Conservation (phyloP, 768 basidiomycete genomes). For the Termitomyces sp. region DNA sequence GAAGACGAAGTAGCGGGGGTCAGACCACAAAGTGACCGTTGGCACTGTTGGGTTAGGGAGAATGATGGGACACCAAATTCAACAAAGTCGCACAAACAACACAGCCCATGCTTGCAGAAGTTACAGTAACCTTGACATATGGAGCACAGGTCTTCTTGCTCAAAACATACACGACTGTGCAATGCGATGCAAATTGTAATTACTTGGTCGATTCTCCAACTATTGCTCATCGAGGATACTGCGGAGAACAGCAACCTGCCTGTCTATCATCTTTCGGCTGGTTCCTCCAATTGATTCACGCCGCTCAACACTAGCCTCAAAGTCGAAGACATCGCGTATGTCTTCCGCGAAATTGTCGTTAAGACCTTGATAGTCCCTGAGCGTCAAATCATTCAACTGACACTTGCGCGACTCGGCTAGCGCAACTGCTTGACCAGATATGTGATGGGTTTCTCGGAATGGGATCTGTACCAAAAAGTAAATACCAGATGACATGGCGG, state of each 20-base stretch:
- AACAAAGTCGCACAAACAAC: conserved; percentile 16
- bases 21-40: conserved; percentile 14
- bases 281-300: conserved; percentile 91
- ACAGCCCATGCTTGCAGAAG: neutral
- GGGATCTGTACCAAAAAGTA: conserved; percentile 61
- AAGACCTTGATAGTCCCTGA: conserved; percentile 75
- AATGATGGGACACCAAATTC: conserved; percentile 6
- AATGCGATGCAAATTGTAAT: neutral
- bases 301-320: conserved; percentile 92
- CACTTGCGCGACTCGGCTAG: conserved; percentile 81
- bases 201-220: neutral
- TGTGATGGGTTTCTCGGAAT: conserved; percentile 97
- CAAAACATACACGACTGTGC: neutral
- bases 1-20: conserved; percentile 12
- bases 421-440: conserved; percentile 95
- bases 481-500: neutral
- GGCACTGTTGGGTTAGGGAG: conserved; percentile 10
- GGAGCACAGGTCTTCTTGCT: neutral
- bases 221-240: conserved; percentile 37
- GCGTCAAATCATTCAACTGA: conserved; percentile 74
- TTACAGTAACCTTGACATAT: neutral
- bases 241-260: conserved; percentile 79
- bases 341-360: conserved; percentile 78
- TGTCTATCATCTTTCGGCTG: conserved; percentile 73
- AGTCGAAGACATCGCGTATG: conserved; percentile 83